Percentiles rank a stretch among this genome's conserved stretches.
These are phyloP conservation scores for Lanmaoa rubissima DNA, from an alignment of 768 basidiomycete species.

Conservation along the genomic window DNA sequence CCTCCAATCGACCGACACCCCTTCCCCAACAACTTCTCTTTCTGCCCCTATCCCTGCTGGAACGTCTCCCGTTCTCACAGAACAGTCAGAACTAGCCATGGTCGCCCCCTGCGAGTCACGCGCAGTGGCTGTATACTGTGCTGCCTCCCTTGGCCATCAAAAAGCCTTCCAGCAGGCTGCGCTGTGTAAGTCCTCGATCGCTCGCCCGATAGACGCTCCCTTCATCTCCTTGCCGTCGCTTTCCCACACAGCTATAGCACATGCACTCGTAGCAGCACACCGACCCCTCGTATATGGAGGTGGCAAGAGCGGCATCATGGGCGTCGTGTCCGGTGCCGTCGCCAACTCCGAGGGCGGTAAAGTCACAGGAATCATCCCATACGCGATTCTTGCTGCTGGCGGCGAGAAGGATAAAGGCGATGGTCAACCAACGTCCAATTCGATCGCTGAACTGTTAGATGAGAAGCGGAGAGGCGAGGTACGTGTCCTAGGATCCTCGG, in stretches of 20 bases:
- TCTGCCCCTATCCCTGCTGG: neutral
- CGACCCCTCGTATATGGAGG: slow-evolving; percentile 85
- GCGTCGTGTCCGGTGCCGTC: slow-evolving; percentile 65
- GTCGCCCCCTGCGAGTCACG: slow-evolving; percentile 31
- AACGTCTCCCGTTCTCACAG: neutral
- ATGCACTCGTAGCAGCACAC: slow-evolving; percentile 58
- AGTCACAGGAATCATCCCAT: slow-evolving; percentile 77
- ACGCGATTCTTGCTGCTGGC: slow-evolving; percentile 66
- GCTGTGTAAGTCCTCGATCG: slow-evolving; percentile 48
- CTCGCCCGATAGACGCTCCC: neutral
- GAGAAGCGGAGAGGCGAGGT: slow-evolving; percentile 37
- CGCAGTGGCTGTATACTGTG: slow-evolving; percentile 83
- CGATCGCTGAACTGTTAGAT: slow-evolving; percentile 25
- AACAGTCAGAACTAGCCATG: slow-evolving; percentile 23
- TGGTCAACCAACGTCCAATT: slow-evolving; percentile 18
- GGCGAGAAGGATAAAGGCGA: slow-evolving; percentile 56
- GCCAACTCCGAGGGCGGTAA: slow-evolving; percentile 59
- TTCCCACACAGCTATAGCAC: slow-evolving; percentile 58
- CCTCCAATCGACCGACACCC: neutral
- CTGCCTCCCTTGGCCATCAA: slow-evolving; percentile 64
- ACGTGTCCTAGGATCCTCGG: slow-evolving; percentile 12
- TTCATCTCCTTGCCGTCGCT: neutral
- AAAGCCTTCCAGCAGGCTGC: slow-evolving; percentile 68
- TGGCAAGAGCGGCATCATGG: slow-evolving; percentile 84
- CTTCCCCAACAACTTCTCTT: neutral